Evolutionary conservation across 306 rosid genomes (phyloP), one percentile per base, ranked within the genome.

Genomic region (Cajanus cajan): DNA sequence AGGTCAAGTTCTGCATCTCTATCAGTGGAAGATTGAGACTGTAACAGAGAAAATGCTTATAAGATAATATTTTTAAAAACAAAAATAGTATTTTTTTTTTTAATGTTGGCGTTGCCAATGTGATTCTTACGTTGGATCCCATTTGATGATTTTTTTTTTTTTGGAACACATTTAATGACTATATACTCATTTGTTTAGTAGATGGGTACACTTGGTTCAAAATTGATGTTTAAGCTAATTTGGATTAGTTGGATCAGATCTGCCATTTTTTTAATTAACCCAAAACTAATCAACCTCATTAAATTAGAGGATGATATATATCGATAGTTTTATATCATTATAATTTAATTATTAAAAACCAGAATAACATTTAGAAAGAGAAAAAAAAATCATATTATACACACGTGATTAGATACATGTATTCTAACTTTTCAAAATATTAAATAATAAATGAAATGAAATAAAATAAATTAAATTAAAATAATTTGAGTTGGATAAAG

Each of bases 11-110:
- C 7, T 82, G 48, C 58, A 36, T 71, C 47, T 36, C 14, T 51
- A 77, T 69, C 75, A 82, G 82, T 33, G 79, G 82, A 52, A 76
- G 45, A 76, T 76, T 67, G 61, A 76, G 68, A 76, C 34, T 39
- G 61, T 47, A 31, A 12, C 1, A 9, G 12, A 62, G 50, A 37
- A 48, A 82, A 61, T 61, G 54, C 33, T 76, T 45, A 34, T 21
- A 61, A 71, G 78, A 71, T 50, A 62, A 70, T 59, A 68, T 68
- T 70, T 31, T 59, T 59, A 28, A 40, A 1, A 24, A 11, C 5
- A 43, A 41, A 22, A 63, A 12, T 2, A 24, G 2, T 15, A 39
- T 12, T 57, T 45, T 80, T 12, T 57, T 45, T 80, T 4, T 50
- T 13, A 62, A 47, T 2, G 13, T 22, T 31, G 76, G 14, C 15